A percentile compares a stretch with the other conserved stretches of the same genome.
Conservation (phyloP, 2,329 filamentous ascomycete genomes). For the Diaporthe longicolla region DNA sequence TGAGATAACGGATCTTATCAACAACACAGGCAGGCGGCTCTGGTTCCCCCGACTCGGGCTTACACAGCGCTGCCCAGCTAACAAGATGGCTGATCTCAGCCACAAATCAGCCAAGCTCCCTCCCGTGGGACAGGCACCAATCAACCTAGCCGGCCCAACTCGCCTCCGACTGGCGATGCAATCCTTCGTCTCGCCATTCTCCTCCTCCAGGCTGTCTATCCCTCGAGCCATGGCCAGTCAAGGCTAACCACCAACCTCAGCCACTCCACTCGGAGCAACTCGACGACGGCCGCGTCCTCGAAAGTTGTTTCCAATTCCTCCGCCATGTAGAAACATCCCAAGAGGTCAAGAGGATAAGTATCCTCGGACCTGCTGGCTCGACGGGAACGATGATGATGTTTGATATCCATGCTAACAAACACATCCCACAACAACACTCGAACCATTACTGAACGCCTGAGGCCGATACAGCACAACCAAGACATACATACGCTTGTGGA, state of each 20-base stretch:
- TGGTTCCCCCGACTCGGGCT: conserved; percentile 10
- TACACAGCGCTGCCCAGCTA: not conserved
- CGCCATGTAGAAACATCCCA: not conserved
- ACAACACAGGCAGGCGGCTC: not conserved
- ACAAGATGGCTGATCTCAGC: conserved; percentile 20
- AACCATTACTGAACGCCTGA: not conserved
- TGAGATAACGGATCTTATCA: too few relatives aligned
- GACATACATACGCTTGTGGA: too few relatives aligned
- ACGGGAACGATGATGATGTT: not conserved
- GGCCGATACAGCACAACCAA: not conserved
- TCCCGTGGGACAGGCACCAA: too few relatives aligned
- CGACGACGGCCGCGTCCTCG: conserved; percentile 4
- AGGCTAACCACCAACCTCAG: not conserved
- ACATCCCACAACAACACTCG: not conserved
- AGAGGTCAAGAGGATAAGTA: conserved; percentile 9
- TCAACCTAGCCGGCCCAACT: conserved; percentile 15
- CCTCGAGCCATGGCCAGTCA: not conserved
- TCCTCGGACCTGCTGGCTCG: not conserved
- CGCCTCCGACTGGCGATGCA: not conserved
- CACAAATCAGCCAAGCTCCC: not conserved
- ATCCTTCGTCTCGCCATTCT: not conserved
- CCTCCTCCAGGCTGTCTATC: not conserved
- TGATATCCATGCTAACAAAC: not conserved
- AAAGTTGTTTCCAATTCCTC: not conserved
- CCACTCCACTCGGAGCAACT: conserved; percentile 11